phyloP scores from a whole-genome alignment of 2,329 filamentous ascomycete genomes.

The Colletotrichum musae region DNA sequence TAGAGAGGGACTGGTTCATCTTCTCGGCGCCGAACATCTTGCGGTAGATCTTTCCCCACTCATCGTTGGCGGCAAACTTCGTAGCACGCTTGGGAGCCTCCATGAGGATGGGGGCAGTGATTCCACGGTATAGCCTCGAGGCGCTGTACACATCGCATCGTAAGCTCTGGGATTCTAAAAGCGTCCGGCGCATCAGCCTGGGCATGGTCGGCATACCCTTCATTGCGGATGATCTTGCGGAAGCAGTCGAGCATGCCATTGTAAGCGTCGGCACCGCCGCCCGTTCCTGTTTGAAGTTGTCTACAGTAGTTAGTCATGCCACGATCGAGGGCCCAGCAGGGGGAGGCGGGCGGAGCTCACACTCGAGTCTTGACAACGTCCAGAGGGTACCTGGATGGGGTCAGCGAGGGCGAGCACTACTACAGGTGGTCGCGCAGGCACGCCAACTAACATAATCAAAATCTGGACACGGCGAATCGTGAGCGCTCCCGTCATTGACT shows the following conservation, averaged over 20 bases:
- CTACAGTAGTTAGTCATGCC: slow-evolving; percentile 61
- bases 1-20: slow-evolving; percentile 92
- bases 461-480: slow-evolving; percentile 70
- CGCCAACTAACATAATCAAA: slow-evolving; percentile 80
- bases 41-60: slow-evolving; percentile 96
- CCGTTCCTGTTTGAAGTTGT: slow-evolving; percentile 86
- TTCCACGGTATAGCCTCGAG: slow-evolving; percentile 94
- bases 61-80: slow-evolving; percentile 99
- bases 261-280: slow-evolving; percentile 85
- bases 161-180: slow-evolving; percentile 26
- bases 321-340: slow-evolving; percentile 40
- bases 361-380: slow-evolving; percentile 99
- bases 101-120: slow-evolving; percentile 96
- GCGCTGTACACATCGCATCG: slow-evolving; percentile 65
- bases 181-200: background rate
- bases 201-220: slow-evolving; percentile 76
- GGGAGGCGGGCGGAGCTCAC: slow-evolving; percentile 66
- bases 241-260: slow-evolving; percentile 99
- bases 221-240: slow-evolving; percentile 94
- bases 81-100: slow-evolving; percentile 94
- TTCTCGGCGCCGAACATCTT: slow-evolving; percentile 85
- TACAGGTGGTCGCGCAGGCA: slow-evolving; percentile 22
- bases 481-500: slow-evolving; percentile 44
- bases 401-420: slow-evolving; percentile 41
- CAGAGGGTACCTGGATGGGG: slow-evolving; percentile 85